Percentiles rank a stretch among this genome's conserved stretches.
Evolutionary conservation across 768 basidiomycete species (phyloP).

Genomic region (Leucocoprinus leucothites): DNA sequence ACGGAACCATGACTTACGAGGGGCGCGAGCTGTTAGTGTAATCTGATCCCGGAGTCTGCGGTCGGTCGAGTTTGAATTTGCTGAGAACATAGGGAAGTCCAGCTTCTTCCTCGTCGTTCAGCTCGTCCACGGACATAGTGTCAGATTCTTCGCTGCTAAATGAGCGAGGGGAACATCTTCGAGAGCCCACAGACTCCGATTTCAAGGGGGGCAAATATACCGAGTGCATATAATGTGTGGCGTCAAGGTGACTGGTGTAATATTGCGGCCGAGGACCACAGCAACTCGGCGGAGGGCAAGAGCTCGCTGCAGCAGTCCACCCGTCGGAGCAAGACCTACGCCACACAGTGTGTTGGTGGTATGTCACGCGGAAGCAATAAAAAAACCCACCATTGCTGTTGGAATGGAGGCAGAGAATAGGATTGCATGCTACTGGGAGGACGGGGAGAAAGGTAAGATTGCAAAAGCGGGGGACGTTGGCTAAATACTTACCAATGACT

Average conservation of each 20-base stretch:
- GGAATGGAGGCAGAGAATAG: neutral
- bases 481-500: slow-evolving; percentile 1
- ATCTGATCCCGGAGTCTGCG: neutral
- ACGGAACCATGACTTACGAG: neutral
- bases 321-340: neutral
- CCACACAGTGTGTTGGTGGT: neutral
- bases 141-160: neutral
- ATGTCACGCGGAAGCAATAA: neutral
- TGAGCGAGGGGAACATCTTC: neutral
- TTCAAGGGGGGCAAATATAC: slow-evolving; percentile 5
- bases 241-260: neutral
- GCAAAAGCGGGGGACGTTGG: too few species aligned
- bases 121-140: neutral
- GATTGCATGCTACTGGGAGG: neutral
- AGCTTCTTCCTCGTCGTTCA: neutral
- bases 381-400: slow-evolving; percentile 2
- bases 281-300: neutral
- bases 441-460: neutral
- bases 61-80: slow-evolving; percentile 4
- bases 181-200: neutral
- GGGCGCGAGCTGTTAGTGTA: neutral
- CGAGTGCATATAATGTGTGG: neutral
- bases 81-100: slow-evolving; percentile 7
- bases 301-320: neutral
- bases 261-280: neutral